phyloP scores from a whole-genome alignment of 2,329 filamentous ascomycete genomes.

The Penicillium vulpinum region DNA sequence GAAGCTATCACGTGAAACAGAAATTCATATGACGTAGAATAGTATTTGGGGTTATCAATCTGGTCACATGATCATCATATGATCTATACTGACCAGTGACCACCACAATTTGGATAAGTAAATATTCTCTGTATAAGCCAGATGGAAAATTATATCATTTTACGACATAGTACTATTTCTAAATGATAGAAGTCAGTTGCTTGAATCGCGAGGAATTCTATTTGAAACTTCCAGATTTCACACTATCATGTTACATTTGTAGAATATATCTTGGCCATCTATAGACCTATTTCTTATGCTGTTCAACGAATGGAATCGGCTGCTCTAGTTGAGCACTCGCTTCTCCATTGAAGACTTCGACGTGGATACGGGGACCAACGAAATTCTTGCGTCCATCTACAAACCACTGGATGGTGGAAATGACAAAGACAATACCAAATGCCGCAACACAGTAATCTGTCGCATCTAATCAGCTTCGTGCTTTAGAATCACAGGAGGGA shows the following conservation, averaged over 20 bases:
- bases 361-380: slow-evolving; percentile 53
- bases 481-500: neutral
- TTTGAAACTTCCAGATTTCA: neutral
- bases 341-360: slow-evolving; percentile 34
- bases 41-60: slow-evolving; percentile 6
- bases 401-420: slow-evolving; percentile 61
- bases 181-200: neutral
- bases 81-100: no score
- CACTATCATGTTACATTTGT: neutral
- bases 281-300: slow-evolving; percentile 7
- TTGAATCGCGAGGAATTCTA: neutral
- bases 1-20: slow-evolving; percentile 16
- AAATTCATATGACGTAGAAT: slow-evolving; percentile 12
- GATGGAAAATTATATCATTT: neutral
- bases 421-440: slow-evolving; percentile 58
- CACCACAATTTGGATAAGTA: no score
- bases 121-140: neutral
- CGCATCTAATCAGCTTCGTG: slow-evolving; percentile 1
- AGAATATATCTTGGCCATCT: neutral
- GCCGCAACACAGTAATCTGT: slow-evolving; percentile 51
- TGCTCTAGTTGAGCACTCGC: slow-evolving; percentile 16
- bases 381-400: slow-evolving; percentile 63
- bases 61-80: neutral
- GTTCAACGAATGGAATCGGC: slow-evolving; percentile 21
- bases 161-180: neutral